Evolutionary conservation across 129 eudicot genomes (phyloP).

Genomic region (Flaveria robusta): DNA sequence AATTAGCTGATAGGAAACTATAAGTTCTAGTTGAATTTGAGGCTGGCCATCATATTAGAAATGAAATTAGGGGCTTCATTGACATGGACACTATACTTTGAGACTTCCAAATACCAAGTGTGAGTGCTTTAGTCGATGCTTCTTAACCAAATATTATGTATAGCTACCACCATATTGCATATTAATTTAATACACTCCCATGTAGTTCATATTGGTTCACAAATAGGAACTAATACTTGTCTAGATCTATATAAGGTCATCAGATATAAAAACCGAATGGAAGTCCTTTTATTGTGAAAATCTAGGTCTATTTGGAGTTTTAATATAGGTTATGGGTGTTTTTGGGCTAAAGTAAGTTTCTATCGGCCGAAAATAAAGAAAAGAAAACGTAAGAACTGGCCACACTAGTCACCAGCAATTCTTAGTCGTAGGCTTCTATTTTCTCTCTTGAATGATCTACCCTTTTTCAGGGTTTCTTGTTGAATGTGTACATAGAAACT

Average conservation of each 20-base stretch:
- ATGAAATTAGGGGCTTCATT: background rate
- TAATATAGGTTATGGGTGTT: background rate
- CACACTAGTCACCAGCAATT: background rate
- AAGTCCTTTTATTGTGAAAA: background rate
- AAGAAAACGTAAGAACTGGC: background rate
- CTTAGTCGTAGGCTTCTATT: background rate
- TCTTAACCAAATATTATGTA: background rate
- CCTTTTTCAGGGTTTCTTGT: background rate
- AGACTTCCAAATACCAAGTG: background rate
- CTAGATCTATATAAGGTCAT: background rate
- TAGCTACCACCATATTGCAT: background rate
- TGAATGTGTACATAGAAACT: background rate
- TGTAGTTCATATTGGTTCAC: background rate
- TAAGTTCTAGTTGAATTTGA: background rate
- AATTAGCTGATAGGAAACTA: background rate
- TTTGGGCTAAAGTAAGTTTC: background rate
- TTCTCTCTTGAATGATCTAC: background rate
- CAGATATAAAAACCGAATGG: background rate
- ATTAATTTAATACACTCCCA: background rate
- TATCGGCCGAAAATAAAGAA: background rate
- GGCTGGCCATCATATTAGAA: conserved; percentile 6
- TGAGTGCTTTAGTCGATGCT: background rate
- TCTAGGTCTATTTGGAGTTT: background rate
- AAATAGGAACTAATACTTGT: background rate
- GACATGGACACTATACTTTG: background rate